These are phyloP conservation scores for Solanum pennellii DNA, from an alignment of 257 asterid genomes.

Conservation along the genomic window DNA sequence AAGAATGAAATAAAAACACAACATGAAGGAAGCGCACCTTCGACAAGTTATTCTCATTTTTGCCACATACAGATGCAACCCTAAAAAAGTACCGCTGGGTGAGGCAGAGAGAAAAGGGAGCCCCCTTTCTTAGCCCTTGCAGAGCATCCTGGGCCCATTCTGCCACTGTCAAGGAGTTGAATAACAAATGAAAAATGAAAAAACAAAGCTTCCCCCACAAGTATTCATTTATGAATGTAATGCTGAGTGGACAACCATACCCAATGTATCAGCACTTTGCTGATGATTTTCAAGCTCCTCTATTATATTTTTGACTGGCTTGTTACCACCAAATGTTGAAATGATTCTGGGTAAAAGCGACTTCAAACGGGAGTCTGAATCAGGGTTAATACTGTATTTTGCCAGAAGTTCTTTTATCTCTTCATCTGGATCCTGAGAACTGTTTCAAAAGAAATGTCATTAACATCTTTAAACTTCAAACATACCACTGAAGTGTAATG, in stretches of 20 bases:
- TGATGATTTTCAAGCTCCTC: constrained; percentile 73
- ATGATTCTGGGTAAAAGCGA: constrained; percentile 73
- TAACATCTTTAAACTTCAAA: background rate
- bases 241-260: constrained; percentile 18
- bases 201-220: background rate
- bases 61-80: constrained; percentile 64
- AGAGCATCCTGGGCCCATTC: constrained; percentile 96
- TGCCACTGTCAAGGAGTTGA: constrained; percentile 46
- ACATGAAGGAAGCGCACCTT: constrained; percentile 28
- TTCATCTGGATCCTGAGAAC: constrained; percentile 75
- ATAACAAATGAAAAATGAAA: background rate
- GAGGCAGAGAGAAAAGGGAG: constrained; percentile 87
- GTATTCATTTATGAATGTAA: background rate
- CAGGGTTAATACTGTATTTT: constrained; percentile 55
- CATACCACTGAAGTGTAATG: background rate
- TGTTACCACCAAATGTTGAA: constrained; percentile 68
- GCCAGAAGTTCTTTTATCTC: constrained; percentile 51
- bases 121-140: constrained; percentile 86
- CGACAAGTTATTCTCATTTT: constrained; percentile 39
- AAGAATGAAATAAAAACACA: background rate
- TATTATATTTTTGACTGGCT: constrained; percentile 51
- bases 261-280: constrained; percentile 69
- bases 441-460: constrained; percentile 12
- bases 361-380: constrained; percentile 75
- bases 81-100: constrained; percentile 59